phyloP scores from a whole-genome alignment of 176 grass and related monocot species.

The Thalia dealbata region DNA sequence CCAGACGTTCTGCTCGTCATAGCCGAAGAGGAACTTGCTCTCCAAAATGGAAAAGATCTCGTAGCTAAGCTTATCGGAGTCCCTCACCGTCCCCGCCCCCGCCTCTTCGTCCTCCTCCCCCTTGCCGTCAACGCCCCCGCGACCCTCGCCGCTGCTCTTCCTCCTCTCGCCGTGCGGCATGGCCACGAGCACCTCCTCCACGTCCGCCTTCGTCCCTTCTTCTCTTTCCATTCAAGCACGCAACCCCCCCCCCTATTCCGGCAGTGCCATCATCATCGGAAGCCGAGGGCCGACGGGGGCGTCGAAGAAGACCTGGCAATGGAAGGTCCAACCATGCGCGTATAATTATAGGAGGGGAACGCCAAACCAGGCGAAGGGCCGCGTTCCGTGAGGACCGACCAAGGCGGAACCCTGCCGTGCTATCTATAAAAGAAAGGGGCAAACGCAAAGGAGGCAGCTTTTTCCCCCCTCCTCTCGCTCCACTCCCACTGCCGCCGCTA shows the following conservation, averaged over 20 bases:
- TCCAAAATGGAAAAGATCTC: constrained; percentile 98
- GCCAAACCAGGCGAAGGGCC: not conserved
- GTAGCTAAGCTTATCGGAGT: constrained; percentile 88
- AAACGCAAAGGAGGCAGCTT: not conserved
- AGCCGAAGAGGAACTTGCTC: constrained; percentile 99
- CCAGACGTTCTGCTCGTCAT: constrained; percentile 48
- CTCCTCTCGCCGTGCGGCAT: not conserved
- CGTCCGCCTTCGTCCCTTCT: not conserved
- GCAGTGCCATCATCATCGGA: not conserved
- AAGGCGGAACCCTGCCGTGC: not conserved
- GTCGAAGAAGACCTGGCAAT: not conserved
- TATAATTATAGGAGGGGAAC: not conserved
- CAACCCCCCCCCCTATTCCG: not conserved
- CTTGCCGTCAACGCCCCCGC: constrained; percentile 15
- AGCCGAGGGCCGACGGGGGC: not conserved
- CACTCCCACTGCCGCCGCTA: not conserved
- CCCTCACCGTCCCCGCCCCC: constrained; percentile 25
- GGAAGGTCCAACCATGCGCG: not conserved
- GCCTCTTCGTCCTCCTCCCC: constrained; percentile 62
- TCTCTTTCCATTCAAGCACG: not conserved
- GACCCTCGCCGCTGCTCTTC: not conserved
- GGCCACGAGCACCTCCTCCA: not conserved
- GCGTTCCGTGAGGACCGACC: not conserved
- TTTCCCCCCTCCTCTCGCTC: not conserved
- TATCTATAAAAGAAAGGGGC: not conserved